These are phyloP conservation scores for Deakozyma indianensis DNA, from an alignment of 805 yeast genomes.

Conservation along the genomic window DNA sequence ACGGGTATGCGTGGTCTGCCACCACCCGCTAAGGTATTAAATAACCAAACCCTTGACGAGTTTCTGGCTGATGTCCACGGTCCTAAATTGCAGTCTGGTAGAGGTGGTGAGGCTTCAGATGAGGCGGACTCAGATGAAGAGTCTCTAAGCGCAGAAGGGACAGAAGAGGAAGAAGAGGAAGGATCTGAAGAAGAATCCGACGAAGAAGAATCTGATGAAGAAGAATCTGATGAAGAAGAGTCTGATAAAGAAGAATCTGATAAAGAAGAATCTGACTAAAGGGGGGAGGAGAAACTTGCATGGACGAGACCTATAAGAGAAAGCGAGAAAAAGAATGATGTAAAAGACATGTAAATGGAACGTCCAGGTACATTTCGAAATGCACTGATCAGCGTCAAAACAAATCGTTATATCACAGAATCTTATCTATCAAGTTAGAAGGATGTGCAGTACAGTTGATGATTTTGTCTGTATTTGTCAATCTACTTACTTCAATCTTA, in stretches of 20 bases:
- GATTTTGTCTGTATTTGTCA: too few relatives aligned
- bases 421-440: too few relatives aligned
- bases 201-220: constrained; percentile 17
- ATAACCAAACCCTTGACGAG: constrained; percentile 73
- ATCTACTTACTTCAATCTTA: too few relatives aligned
- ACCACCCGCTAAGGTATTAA: constrained; percentile 21
- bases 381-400: too few relatives aligned
- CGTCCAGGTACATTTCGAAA: too few relatives aligned
- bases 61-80: constrained; percentile 39
- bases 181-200: constrained; percentile 17
- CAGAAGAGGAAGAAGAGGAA: constrained; percentile 13
- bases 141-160: constrained; percentile 17
- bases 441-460: too few relatives aligned
- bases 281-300: too few relatives aligned
- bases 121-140: constrained; percentile 8
- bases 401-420: too few relatives aligned
- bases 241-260: constrained; percentile 18
- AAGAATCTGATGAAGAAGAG: constrained; percentile 18
- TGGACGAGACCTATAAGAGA: constrained; percentile 16
- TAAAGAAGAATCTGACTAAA: constrained; percentile 16
- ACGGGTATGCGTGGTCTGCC: not conserved
- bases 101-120: constrained; percentile 6
- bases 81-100: constrained; percentile 16
- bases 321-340: constrained; percentile 15
- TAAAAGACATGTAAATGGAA: too few relatives aligned